Conservation (phyloP, 306 rosid species). For the Canavalia ensiformis region DNA sequence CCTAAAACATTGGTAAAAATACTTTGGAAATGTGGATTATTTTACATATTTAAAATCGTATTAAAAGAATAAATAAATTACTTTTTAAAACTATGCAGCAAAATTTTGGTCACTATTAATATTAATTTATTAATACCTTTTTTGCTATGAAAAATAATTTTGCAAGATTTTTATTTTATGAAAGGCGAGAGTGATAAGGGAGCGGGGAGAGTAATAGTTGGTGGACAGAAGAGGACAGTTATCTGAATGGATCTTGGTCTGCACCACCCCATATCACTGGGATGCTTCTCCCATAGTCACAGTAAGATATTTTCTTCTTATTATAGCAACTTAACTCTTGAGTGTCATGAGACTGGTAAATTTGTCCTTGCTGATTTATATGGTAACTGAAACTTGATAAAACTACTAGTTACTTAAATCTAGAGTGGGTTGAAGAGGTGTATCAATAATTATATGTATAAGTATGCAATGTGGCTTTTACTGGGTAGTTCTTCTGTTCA, state of each 20-base stretch:
- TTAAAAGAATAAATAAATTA: too few relatives aligned
- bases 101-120: too few relatives aligned
- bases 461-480: slow-evolving; percentile 35
- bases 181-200: slow-evolving; percentile 38
- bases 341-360: neutral
- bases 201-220: slow-evolving; percentile 2
- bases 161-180: neutral
- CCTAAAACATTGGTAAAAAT: too few relatives aligned
- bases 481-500: slow-evolving; percentile 40
- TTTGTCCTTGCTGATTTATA: slow-evolving; percentile 30
- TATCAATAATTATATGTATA: neutral
- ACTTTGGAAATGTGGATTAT: too few relatives aligned
- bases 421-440: slow-evolving; percentile 25
- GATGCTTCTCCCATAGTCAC: slow-evolving; percentile 56
- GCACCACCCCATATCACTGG: slow-evolving; percentile 49
- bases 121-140: too few relatives aligned
- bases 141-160: neutral
- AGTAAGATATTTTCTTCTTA: slow-evolving; percentile 50
- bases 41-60: too few relatives aligned
- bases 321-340: neutral
- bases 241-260: slow-evolving; percentile 64
- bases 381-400: slow-evolving; percentile 27
- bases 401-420: slow-evolving; percentile 28
- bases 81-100: too few relatives aligned
- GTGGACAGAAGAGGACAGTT: slow-evolving; percentile 36